Conservation (phyloP, 495 filamentous ascomycete genomes). For the Stereocaulon alpinum region DNA sequence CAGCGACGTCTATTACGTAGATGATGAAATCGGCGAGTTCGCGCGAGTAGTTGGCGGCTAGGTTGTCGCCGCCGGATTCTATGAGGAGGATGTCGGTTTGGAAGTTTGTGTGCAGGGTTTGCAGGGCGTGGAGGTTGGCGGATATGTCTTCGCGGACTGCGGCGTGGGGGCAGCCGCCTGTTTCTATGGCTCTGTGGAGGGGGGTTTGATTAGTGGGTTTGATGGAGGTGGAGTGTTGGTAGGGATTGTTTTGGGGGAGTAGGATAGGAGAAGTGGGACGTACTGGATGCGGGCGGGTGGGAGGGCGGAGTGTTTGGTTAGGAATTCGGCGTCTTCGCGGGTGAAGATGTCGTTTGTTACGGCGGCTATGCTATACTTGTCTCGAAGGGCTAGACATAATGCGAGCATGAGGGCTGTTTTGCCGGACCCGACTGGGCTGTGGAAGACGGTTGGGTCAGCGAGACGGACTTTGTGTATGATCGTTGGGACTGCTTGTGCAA, state of each 20-base stretch:
- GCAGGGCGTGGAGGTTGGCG: conserved; percentile 84
- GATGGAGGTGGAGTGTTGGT: too few species aligned
- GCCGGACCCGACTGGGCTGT: conserved; percentile 88
- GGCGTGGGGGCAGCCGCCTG: conserved; percentile 93
- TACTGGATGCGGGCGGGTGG: conserved; percentile 63
- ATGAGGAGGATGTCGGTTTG: conserved; percentile 70
- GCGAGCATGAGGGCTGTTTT: conserved; percentile 95
- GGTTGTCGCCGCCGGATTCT: conserved; percentile 89
- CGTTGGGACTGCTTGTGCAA: background rate
- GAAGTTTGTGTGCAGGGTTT: conserved; percentile 72
- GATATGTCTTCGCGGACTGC: conserved; percentile 96
- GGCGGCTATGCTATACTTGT: conserved; percentile 74
- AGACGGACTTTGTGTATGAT: background rate
- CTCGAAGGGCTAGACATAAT: conserved; percentile 69
- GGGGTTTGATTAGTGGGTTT: too few species aligned
- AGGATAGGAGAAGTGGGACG: background rate
- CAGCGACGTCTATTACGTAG: conserved; percentile 94
- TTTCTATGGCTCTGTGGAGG: conserved; percentile 65
- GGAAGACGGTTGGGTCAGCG: conserved; percentile 15
- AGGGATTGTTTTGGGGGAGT: too few species aligned
- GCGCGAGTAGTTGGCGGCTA: conserved; percentile 89
- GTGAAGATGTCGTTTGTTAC: conserved; percentile 99
- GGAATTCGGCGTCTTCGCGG: conserved; percentile 91
- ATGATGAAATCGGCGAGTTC: conserved; percentile 96
- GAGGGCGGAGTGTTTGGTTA: conserved; percentile 74